Conservation (phyloP, 2,329 filamentous ascomycete genomes). For the Diaporthe batatas region DNA sequence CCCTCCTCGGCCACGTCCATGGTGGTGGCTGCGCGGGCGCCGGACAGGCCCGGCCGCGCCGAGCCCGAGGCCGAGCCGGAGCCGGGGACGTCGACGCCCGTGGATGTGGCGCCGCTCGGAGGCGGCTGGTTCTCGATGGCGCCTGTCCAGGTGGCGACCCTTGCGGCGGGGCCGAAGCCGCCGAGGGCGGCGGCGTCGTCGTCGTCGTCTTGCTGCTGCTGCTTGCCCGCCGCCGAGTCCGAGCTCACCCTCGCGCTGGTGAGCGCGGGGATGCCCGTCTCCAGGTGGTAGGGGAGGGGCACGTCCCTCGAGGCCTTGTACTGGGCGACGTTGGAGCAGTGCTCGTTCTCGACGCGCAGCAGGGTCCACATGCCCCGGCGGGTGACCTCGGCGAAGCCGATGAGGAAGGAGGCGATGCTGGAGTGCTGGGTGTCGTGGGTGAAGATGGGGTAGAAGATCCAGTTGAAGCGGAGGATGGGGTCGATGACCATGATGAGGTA, state of each 20-base stretch:
- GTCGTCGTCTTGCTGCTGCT: not conserved
- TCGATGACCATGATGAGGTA: conserved; percentile 88
- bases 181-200: not conserved
- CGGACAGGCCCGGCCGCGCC: conserved; percentile 44
- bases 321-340: conserved; percentile 90
- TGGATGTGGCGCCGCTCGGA: conserved; percentile 42
- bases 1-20: conserved; percentile 42
- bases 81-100: conserved; percentile 44
- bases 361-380: conserved; percentile 91
- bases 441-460: conserved; percentile 94
- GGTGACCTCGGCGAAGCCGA: conserved; percentile 83
- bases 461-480: conserved; percentile 88
- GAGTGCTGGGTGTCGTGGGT: conserved; percentile 85
- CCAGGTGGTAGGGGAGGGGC: conserved; percentile 82
- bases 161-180: conserved; percentile 40
- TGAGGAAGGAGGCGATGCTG: conserved; percentile 82
- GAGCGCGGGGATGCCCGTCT: conserved; percentile 57
- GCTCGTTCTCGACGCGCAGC: conserved; percentile 97
- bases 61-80: not conserved
- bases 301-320: conserved; percentile 92
- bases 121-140: conserved; percentile 24
- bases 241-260: conserved; percentile 51
- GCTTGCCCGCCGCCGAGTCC: conserved; percentile 47
- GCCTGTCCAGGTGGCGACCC: conserved; percentile 35
- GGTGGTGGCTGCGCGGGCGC: conserved; percentile 40